A percentile compares a stretch with the other conserved stretches of the same genome.
These are phyloP conservation scores for Pascua guehoae DNA, from an alignment of 1,284 basidiomycete genomes.

Conservation along the genomic window DNA sequence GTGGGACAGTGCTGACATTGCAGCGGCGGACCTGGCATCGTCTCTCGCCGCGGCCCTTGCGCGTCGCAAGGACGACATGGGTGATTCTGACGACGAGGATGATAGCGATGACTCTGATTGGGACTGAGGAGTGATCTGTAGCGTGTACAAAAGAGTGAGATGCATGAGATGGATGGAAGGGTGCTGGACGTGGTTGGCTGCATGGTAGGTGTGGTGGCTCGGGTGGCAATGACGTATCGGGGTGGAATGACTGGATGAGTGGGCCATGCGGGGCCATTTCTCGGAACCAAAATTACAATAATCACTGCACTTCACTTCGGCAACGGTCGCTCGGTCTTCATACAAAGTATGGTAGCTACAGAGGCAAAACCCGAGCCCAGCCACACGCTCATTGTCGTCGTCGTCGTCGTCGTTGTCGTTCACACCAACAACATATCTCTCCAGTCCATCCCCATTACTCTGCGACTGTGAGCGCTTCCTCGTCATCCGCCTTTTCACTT, in stretches of 20 bases:
- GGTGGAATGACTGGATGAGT: too few species aligned
- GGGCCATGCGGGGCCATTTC: too few species aligned
- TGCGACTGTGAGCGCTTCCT: too few species aligned
- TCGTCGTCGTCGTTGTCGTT: background rate
- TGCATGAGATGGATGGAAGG: too few species aligned
- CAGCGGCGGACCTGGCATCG: slow-evolving; percentile 58
- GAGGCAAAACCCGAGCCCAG: too few species aligned
- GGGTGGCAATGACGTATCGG: too few species aligned
- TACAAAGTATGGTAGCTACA: too few species aligned
- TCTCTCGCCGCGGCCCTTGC: slow-evolving; percentile 65
- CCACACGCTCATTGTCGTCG: background rate
- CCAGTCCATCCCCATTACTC: background rate
- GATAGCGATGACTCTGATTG: slow-evolving; percentile 59
- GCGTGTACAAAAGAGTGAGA: background rate
- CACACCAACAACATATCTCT: background rate
- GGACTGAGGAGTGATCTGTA: background rate
- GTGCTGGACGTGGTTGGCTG: too few species aligned
- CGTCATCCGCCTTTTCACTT: too few species aligned
- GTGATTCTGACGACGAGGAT: slow-evolving; percentile 84
- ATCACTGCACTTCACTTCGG: too few species aligned
- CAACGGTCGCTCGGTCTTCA: too few species aligned
- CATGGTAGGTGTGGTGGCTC: too few species aligned
- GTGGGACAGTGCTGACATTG: slow-evolving; percentile 1
- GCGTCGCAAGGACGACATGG: slow-evolving; percentile 82
- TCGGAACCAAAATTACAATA: background rate